Evolutionary conservation across 139 green algal species (phyloP), one percentile per base, ranked within the genome.

Genomic region (Haematococcus lacustris): DNA sequence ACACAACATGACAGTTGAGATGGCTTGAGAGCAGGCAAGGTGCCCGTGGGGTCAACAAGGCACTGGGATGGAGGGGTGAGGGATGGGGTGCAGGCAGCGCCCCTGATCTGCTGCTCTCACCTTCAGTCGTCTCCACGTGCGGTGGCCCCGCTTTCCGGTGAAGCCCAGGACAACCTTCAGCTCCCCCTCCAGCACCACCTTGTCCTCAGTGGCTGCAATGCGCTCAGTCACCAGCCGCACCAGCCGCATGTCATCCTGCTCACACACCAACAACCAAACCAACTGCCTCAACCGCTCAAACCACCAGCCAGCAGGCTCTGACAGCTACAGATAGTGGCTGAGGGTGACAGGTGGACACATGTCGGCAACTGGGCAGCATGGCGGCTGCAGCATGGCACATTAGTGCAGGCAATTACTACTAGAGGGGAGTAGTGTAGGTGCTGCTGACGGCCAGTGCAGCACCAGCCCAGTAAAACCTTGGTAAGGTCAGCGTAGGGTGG

Each of bases 131-230:
- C 84, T 57, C 84, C 84, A 89, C 38, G 70, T 33, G 7, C 77
- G 62, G 76, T 89, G 84, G 6, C 84, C 84, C 21, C 43, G 37
- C 23, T 40, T 67, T 7, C 51, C 68, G 2, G 43, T 70, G 62
- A 74, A 83, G 1, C 83, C 83, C 62, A 83, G 72, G 51, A 76
- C 77, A 40, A 80, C 60, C 81, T 88, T 88, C 47, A 88, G 79
- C 61, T 88, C 76, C 0, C n/a, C 34, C 83, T 88, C 83, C 38
- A 77, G 51, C 53, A 82, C 83, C 32, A 71, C 38, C 23, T 51
- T 68, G 33, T 74, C 73, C 23, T 32, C 17, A 6, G 68, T 77
- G 50, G 38, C 68, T 1, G 57, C 73, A 40, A 87, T 72, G 66
- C 66, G 73, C 4, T 66, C 60, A 38, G 65, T 78, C 37, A 85